phyloP scores from a whole-genome alignment of 106 monocot genomes.

The Apostasia ramifera region DNA sequence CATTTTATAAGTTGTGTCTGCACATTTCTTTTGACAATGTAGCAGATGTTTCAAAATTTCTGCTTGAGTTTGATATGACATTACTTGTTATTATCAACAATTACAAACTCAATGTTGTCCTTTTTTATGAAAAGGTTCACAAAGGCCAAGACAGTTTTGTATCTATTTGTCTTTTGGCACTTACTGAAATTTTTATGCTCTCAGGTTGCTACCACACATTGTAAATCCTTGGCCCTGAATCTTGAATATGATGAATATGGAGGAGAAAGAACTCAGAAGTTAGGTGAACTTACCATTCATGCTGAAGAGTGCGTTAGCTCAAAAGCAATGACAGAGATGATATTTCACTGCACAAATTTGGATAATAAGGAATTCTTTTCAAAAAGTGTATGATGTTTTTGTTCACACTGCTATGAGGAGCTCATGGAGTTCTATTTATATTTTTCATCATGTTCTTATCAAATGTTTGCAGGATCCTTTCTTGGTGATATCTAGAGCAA shows the following conservation, averaged over 20 bases:
- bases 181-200: not conserved
- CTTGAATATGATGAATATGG: conserved; percentile 33
- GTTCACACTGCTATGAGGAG: not conserved
- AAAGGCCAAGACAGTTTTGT: too few species aligned
- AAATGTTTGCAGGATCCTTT: conserved; percentile 70
- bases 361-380: conserved; percentile 92
- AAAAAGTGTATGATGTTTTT: conserved; percentile 69
- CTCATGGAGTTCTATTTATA: not conserved
- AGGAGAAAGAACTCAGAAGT: conserved; percentile 17
- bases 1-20: not conserved
- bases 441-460: conserved; percentile 4
- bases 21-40: not conserved
- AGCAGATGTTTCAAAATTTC: not conserved
- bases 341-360: conserved; percentile 66
- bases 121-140: too few species aligned
- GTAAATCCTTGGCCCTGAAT: conserved; percentile 55
- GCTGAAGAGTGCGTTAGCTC: conserved; percentile 66
- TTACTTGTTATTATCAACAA: not conserved
- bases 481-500: conserved; percentile 71
- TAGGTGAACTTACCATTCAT: conserved; percentile 59
- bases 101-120: not conserved
- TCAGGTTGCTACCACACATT: conserved; percentile 60
- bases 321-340: conserved; percentile 57
- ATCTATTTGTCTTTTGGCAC: too few species aligned
- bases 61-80: not conserved